Conservation (phyloP, 2,329 filamentous ascomycete species). For the Apiospora marii region DNA sequence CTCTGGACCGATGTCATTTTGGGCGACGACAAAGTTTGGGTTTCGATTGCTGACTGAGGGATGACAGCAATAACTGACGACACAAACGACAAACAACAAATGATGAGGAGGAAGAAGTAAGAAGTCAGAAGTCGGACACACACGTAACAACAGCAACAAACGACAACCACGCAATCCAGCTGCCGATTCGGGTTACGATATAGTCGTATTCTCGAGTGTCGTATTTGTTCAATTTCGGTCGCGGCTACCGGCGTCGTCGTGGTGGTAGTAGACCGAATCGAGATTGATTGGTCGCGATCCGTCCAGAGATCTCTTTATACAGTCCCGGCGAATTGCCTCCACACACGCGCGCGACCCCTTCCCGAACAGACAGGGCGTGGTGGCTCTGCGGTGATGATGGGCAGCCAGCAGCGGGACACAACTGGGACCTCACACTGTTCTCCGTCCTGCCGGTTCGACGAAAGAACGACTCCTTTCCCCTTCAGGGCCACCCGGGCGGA, state of each 20-base stretch:
- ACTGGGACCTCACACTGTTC: not conserved
- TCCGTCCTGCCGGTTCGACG: not conserved
- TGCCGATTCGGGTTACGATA: constrained; percentile 2
- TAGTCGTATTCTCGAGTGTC: not conserved
- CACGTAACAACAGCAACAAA: not conserved
- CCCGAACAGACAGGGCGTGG: not conserved
- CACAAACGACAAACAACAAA: not conserved
- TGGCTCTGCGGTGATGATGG: too few relatives aligned
- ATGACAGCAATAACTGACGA: not conserved
- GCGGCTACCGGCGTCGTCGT: constrained; percentile 13
- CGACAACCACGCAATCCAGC: constrained; percentile 17
- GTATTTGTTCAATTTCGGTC: not conserved
- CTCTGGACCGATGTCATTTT: constrained; percentile 46
- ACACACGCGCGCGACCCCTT: not conserved
- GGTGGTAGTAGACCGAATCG: constrained; percentile 5
- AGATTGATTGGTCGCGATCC: not conserved
- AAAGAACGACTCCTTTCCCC: not conserved
- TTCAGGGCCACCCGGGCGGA: not conserved
- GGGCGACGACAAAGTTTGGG: not conserved
- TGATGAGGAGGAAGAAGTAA: not conserved
- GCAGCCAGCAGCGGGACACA: too few relatives aligned
- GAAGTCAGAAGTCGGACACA: constrained; percentile 18
- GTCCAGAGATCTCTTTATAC: constrained; percentile 3
- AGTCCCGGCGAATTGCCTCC: not conserved
- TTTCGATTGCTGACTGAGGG: not conserved